Percentiles rank a stretch among this genome's conserved stretches.
Evolutionary conservation across 2,329 filamentous ascomycete species (phyloP).

Genomic region (Piedraia hortae): DNA sequence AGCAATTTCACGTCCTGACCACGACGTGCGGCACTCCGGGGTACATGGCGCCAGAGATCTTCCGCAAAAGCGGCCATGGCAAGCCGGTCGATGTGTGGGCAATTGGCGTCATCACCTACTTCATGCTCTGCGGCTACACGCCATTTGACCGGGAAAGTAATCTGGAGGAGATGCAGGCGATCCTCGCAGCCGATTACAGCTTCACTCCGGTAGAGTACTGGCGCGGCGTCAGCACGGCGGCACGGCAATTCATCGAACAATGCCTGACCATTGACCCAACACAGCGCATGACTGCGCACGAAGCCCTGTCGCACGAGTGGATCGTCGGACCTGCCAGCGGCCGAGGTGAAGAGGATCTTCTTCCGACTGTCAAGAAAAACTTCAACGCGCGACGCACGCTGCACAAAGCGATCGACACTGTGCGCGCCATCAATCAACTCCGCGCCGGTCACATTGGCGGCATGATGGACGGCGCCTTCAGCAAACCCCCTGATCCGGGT

Average conservation of each 20-base stretch:
- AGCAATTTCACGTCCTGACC: slow-evolving; percentile 90
- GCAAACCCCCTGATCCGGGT: slow-evolving; percentile 21
- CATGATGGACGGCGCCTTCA: slow-evolving; percentile 35
- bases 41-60: slow-evolving; percentile 98
- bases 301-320: slow-evolving; percentile 37
- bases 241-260: slow-evolving; percentile 73
- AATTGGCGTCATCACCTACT: slow-evolving; percentile 95
- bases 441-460: slow-evolving; percentile 30
- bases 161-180: slow-evolving; percentile 98
- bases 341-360: slow-evolving; percentile 24
- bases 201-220: slow-evolving; percentile 92
- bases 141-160: slow-evolving; percentile 94
- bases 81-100: slow-evolving; percentile 98
- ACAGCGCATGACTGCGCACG: slow-evolving; percentile 74
- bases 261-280: slow-evolving; percentile 78
- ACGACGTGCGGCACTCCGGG: slow-evolving; percentile 94
- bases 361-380: slow-evolving; percentile 41
- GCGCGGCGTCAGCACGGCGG: slow-evolving; percentile 60
- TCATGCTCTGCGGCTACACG: slow-evolving; percentile 89
- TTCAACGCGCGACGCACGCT: slow-evolving; percentile 38
- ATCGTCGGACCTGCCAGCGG: slow-evolving; percentile 28
- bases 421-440: slow-evolving; percentile 39
- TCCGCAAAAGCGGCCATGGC: slow-evolving; percentile 92
- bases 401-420: slow-evolving; percentile 40
- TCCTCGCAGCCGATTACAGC: slow-evolving; percentile 82